Evolutionary conservation across 2,329 filamentous ascomycete genomes (phyloP), one percentile per base, ranked within the genome.

Genomic region (Incumbomyces lentus): DNA sequence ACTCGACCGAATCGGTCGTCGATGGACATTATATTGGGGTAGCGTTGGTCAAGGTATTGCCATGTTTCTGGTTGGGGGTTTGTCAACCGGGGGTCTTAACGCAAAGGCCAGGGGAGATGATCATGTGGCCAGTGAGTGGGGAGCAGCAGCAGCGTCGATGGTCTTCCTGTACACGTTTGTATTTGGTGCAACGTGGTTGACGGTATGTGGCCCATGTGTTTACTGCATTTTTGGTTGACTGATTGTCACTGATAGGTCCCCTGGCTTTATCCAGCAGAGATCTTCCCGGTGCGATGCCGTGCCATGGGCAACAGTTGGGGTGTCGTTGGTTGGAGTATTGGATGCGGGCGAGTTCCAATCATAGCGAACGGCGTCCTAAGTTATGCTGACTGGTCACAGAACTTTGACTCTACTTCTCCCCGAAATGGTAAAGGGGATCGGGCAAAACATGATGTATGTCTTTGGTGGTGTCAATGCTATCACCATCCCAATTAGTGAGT

Each of bases 261-360:
- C 1, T 78, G 77, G 76, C 62, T 84, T 0, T 83, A 83, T 46
- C 80, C 79, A 0, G 80, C 82, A 1, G 82, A 88, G 58, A 86
- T 86, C 46, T 87, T 85, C 57, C 82, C 83, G 0, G 64, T 86
- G 0, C 74, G 81, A 49, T 73, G 86, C 0, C 74, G 84, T 16
- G 83, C 84, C 1, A 81, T 82, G 55, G 84, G 83, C 6, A 87
- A 86, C 49, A 81, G 83, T 0, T 86, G 78, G 74, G 82, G 84
- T 17, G 82, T 87, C 0, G 75, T 86, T 0, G 83, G 84, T 0
- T 88, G 83, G 84, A 77, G 72, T 13, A 84, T 87, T 42, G 83
- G 84, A 0, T 86, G 86, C 53, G 82, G 81, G 12, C 84, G 79
- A 78, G 61, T 75, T 59, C 22, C 8, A 26, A 26, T 8, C 22